Percentiles rank a stretch among this genome's conserved stretches.
These are phyloP conservation scores for Metschnikowia continentalis DNA, from an alignment of 805 yeast genomes.

Conservation along the genomic window DNA sequence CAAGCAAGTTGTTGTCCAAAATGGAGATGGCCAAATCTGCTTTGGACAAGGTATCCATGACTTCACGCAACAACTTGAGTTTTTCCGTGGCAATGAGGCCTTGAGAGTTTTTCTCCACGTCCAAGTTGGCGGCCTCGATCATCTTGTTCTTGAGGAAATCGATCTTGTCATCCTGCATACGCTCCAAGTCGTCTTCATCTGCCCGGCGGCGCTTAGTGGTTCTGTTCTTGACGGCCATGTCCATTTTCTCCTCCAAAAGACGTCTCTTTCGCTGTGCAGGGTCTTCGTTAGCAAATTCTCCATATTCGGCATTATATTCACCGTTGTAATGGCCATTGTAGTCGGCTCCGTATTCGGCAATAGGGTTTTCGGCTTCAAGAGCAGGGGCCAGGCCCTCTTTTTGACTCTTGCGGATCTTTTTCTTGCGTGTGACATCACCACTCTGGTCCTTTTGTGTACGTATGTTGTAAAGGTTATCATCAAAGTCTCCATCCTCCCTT, in stretches of 20 bases:
- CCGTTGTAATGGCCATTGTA: neutral
- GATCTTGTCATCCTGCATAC: constrained; percentile 90
- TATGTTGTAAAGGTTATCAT: constrained; percentile 16
- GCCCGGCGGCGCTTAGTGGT: constrained; percentile 60
- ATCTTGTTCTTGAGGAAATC: constrained; percentile 77
- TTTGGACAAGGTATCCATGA: constrained; percentile 68
- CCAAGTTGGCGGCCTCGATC: constrained; percentile 82
- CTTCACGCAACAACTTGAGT: constrained; percentile 74
- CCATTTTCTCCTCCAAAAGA: constrained; percentile 76
- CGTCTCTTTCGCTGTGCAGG: constrained; percentile 53
- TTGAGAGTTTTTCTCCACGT: constrained; percentile 55
- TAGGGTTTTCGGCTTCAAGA: constrained; percentile 10
- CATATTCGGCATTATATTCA: neutral
- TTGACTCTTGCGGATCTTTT: constrained; percentile 16
- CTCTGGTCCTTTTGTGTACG: constrained; percentile 13
- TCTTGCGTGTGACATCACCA: constrained; percentile 17
- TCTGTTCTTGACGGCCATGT: constrained; percentile 63
- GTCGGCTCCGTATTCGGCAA: neutral
- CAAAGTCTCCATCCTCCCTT: constrained; percentile 3
- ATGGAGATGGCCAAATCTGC: constrained; percentile 88
- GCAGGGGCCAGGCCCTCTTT: constrained; percentile 4
- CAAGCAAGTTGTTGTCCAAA: constrained; percentile 87
- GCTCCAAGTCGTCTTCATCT: constrained; percentile 91
- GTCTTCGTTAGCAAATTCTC: constrained; percentile 26
- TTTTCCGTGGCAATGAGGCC: constrained; percentile 73